Percentiles rank a stretch among this genome's conserved stretches.
These are phyloP conservation scores for Bremia lactucae DNA, from an alignment of 352 stramenopile species.

Conservation along the genomic window DNA sequence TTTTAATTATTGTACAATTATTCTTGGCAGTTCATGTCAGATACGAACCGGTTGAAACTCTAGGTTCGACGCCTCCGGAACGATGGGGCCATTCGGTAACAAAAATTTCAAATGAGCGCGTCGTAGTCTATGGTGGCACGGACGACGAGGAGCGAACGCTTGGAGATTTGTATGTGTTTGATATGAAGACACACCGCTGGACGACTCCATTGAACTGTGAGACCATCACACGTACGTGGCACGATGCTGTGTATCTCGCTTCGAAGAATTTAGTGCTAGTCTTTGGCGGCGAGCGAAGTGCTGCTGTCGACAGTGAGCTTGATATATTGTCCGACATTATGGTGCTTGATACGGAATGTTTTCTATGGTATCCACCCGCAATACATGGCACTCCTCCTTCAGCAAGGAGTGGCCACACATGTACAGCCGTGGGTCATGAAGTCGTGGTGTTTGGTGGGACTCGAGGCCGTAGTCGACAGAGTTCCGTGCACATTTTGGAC, in stretches of 20 bases:
- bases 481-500: constrained; percentile 65
- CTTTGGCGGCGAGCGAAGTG: constrained; percentile 85
- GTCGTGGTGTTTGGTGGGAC: constrained; percentile 76
- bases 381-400: constrained; percentile 57
- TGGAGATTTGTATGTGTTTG: constrained; percentile 81
- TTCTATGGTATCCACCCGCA: constrained; percentile 88
- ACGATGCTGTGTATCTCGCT: constrained; percentile 84
- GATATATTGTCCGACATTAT: constrained; percentile 76
- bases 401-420: constrained; percentile 62
- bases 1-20: constrained; percentile 2
- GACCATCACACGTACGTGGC: constrained; percentile 82
- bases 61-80: constrained; percentile 27
- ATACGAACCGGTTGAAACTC: constrained; percentile 33
- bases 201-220: constrained; percentile 83
- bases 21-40: constrained; percentile 10
- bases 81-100: constrained; percentile 89
- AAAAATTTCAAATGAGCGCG: constrained; percentile 70
- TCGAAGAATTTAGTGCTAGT: constrained; percentile 85
- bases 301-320: constrained; percentile 42
- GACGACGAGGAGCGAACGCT: constrained; percentile 78
- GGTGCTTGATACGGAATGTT: constrained; percentile 90
- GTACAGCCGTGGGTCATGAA: constrained; percentile 60
- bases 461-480: constrained; percentile 57
- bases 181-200: constrained; percentile 67
- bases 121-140: constrained; percentile 89